Base-by-base conservation (phyloP, 352 stramenopile genomes). In the Globisporangium acanthophoron region DNA sequence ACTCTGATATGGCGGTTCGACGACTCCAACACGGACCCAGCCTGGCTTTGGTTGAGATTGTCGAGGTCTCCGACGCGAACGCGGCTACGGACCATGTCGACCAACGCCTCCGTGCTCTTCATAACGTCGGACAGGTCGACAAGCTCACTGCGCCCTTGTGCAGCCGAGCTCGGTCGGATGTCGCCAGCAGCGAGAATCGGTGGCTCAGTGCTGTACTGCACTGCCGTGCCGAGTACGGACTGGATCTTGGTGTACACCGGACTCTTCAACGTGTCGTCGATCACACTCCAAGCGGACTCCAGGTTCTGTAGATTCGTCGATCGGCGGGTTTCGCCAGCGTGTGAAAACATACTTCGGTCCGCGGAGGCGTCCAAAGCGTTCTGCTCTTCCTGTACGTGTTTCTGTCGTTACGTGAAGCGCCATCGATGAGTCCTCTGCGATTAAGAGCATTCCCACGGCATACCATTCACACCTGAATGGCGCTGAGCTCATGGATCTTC, bases 381-480 rank as follows among this genome's bases (percentile, higher is more conserved):
- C 39, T 84, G 76, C n/a, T 75, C 59, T 44, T 84, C 66, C 13
- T 84, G 67, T 4, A 82, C 51, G 54, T 65, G 57, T 69, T 74
- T 58, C 76, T 85, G 37, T 43, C 8, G 8, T 2, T 5, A n/a
- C 37, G 12, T 6, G 37, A 43, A 13, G 37, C 8, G 12, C 3
- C 35, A 15, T 12, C 35, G 35, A 41, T 41, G 12, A 41, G 12
- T 15, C 4, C 35, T 41, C 35, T 13, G 35, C 35, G 35, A 41
- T 11, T 15, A 41, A 15, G 12, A 41, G 33, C 4, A 27, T 2
- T 13, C 6, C 7, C 15, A 27, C 24, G 24, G 1, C 24, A 27
- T 1, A 27, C 24, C 24, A 27, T 27, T 13, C 46, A 35, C 46
- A 83, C 73, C 71, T 79, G 61, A 0, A 68, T 47, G 15, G 44